Percentiles rank a stretch among this genome's conserved stretches.
These are phyloP conservation scores for Polytolypa hystricis DNA, from an alignment of 2,329 filamentous ascomycete genomes.

Conservation along the genomic window DNA sequence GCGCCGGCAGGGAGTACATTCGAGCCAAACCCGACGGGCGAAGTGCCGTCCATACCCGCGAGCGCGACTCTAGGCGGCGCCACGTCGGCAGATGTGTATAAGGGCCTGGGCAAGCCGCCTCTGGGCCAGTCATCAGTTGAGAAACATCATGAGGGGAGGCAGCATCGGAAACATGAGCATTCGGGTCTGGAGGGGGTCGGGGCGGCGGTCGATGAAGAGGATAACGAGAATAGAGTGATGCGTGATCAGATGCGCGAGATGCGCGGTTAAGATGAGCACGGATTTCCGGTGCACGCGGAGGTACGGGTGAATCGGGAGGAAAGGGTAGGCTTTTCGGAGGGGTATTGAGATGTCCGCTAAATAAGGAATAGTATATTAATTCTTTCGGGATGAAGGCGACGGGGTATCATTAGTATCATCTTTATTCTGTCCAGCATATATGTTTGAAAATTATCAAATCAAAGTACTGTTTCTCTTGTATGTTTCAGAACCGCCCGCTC, in stretches of 20 bases:
- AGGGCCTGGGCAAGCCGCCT: conserved; percentile 42
- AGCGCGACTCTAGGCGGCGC: conserved; percentile 39
- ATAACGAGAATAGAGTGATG: conserved; percentile 11
- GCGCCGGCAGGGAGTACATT: conserved; percentile 46
- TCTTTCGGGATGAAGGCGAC: no score
- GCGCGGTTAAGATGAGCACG: not conserved
- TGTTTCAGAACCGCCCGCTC: no score
- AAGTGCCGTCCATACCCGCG: conserved; percentile 21
- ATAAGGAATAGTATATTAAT: no score
- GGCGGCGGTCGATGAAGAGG: conserved; percentile 16
- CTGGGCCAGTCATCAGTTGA: conserved; percentile 40
- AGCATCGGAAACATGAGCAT: conserved; percentile 31
- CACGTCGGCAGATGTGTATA: conserved; percentile 44
- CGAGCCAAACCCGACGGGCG: conserved; percentile 30
- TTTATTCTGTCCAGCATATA: no score
- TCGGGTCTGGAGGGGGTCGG: conserved; percentile 37
- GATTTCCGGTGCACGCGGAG: not conserved
- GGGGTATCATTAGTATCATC: no score
- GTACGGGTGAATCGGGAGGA: not conserved
- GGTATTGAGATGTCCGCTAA: not conserved
- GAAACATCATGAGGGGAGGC: conserved; percentile 35
- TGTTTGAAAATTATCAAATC: no score
- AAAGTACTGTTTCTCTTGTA: no score
- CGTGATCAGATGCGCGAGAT: no score
- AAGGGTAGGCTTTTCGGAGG: not conserved